Conservation (phyloP, 495 filamentous ascomycete genomes). For the Tuber brumale region DNA sequence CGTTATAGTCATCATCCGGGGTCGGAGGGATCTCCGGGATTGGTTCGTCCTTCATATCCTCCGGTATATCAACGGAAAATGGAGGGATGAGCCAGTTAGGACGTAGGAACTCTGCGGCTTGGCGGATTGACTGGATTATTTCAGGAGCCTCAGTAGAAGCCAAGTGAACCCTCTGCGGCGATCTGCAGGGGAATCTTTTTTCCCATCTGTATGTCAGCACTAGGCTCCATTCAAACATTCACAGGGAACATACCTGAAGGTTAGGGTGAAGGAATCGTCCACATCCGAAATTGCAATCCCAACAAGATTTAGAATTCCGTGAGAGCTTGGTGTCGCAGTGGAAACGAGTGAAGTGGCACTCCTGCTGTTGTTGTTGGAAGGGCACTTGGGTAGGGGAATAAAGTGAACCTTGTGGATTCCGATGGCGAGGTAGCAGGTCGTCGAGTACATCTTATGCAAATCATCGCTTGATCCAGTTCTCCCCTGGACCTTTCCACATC, state of each 20-base stretch:
- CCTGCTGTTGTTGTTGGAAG: slow-evolving; percentile 43
- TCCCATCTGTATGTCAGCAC: slow-evolving; percentile 33
- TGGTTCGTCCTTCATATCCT: slow-evolving; percentile 36
- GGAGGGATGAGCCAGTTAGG: slow-evolving; percentile 75
- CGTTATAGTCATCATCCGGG: slow-evolving; percentile 66
- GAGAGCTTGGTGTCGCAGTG: slow-evolving; percentile 50
- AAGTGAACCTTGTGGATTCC: slow-evolving; percentile 77
- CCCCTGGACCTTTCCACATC: slow-evolving; percentile 51
- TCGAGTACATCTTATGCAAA: slow-evolving; percentile 63
- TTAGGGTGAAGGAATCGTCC: slow-evolving; percentile 80
- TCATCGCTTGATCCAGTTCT: slow-evolving; percentile 65
- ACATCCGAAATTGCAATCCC: slow-evolving; percentile 59
- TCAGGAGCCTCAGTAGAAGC: slow-evolving; percentile 71
- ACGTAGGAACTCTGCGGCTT: slow-evolving; percentile 68
- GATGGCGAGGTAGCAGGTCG: slow-evolving; percentile 76
- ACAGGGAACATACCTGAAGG: slow-evolving; percentile 58
- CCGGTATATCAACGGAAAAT: slow-evolving; percentile 51
- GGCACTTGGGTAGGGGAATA: slow-evolving; percentile 60
- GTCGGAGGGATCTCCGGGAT: slow-evolving; percentile 44
- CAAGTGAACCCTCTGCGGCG: slow-evolving; percentile 60
- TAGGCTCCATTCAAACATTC: slow-evolving; percentile 14
- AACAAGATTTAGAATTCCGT: slow-evolving; percentile 70
- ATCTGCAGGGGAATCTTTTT: slow-evolving; percentile 58
- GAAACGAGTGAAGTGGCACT: slow-evolving; percentile 52
- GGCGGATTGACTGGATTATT: slow-evolving; percentile 66